phyloP scores from a whole-genome alignment of 2,329 filamentous ascomycete genomes.

The Fusarium subtropicale region DNA sequence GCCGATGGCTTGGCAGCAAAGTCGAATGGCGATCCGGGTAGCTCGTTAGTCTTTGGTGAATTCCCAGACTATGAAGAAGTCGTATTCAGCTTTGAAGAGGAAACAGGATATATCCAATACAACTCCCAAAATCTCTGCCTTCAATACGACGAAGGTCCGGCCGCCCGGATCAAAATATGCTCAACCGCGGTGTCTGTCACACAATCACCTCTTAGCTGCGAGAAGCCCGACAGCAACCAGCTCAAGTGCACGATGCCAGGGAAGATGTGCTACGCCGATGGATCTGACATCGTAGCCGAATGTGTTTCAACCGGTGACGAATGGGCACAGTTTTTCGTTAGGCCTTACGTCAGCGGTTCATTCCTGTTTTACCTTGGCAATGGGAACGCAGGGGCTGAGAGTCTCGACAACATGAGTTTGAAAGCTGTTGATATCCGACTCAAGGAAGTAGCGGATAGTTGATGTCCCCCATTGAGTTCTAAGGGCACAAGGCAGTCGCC shows the following conservation, averaged over 20 bases:
- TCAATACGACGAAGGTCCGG: background rate
- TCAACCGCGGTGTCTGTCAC: background rate
- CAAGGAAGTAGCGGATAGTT: too few species aligned
- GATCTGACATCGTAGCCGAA: background rate
- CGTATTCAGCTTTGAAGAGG: background rate
- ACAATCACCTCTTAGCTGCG: background rate
- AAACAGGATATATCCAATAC: background rate
- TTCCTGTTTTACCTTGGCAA: background rate
- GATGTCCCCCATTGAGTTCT: too few species aligned
- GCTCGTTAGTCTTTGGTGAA: background rate
- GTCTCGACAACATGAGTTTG: background rate
- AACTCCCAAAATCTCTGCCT: background rate
- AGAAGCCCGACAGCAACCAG: background rate
- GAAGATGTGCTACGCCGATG: background rate
- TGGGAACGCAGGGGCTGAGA: background rate
- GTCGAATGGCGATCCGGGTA: background rate
- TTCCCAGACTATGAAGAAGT: background rate
- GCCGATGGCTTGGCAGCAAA: background rate
- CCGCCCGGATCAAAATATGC: background rate
- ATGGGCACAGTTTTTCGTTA: background rate
- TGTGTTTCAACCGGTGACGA: background rate
- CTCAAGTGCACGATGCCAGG: background rate
- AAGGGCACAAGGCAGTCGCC: too few species aligned
- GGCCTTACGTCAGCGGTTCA: background rate
- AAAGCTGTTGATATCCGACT: background rate